phyloP scores from a whole-genome alignment of 78 protist species.

The Dictyostelium brefeldianum region DNA sequence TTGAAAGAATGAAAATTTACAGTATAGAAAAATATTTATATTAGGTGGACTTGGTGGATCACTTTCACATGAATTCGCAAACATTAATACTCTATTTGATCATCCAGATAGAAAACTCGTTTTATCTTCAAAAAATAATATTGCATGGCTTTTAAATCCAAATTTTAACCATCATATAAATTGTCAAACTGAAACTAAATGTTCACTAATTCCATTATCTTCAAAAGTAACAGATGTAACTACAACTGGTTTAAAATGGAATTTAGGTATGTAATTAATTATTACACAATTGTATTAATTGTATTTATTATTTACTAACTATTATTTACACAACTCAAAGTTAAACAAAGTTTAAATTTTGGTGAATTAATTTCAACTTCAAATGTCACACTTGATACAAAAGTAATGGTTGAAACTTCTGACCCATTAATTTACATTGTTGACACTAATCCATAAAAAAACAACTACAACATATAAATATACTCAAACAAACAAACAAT shows the following conservation, averaged over 20 bases:
- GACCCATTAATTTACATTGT: constrained; percentile 23
- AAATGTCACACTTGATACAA: constrained; percentile 16
- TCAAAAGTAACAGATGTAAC: constrained; percentile 22
- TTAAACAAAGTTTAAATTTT: constrained; percentile 33
- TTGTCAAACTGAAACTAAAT: constrained; percentile 22
- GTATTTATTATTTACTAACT: background rate
- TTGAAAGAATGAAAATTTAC: background rate
- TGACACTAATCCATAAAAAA: constrained; percentile 1
- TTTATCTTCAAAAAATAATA: constrained; percentile 15
- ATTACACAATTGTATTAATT: too few relatives aligned
- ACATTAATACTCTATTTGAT: constrained; percentile 27
- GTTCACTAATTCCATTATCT: constrained; percentile 49
- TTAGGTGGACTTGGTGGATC: constrained; percentile 69
- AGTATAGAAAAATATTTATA: constrained; percentile 48
- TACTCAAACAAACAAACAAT: too few relatives aligned
- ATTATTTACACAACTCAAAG: background rate
- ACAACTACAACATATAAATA: too few relatives aligned
- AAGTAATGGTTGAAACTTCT: background rate
- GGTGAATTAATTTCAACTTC: constrained; percentile 64
- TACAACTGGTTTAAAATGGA: constrained; percentile 69
- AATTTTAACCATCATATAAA: background rate
- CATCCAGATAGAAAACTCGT: constrained; percentile 15
- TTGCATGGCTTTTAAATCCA: constrained; percentile 20
- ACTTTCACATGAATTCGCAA: constrained; percentile 56
- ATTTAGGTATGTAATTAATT: constrained; percentile 12